Base-by-base conservation (phyloP, 2,329 filamentous ascomycete genomes). In the Passalora sequoiae region DNA sequence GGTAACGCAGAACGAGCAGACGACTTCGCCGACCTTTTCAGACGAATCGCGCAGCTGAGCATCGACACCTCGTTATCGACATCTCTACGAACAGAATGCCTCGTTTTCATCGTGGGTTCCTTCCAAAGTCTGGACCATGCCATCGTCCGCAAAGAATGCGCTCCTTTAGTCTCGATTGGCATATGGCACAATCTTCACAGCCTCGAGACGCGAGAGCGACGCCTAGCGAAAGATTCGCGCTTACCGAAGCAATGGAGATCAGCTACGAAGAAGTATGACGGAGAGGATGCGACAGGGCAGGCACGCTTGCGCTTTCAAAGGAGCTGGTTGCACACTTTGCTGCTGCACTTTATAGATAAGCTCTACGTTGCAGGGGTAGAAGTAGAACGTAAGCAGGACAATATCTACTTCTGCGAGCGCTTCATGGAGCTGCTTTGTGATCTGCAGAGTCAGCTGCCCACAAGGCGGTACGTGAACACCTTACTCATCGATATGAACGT, bases 171-270 rank as follows among this genome's bases (percentile, higher is more conserved):
- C 15, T 92, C 89, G 9, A 95, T 98, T 57, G 84, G 86, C 1
- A 88, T 92, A 57, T 98, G 92, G 92, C 87, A 97, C 60, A 94
- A 95, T 61, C 70, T 98, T 27, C 85, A 86, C 21, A 85, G 78
- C 44, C 88, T 94, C 24, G 75, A 77, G 46, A 78, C 81, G 50
- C 79, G 88, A 54, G 86, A 94, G 42, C 71, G 72, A 24, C 78
- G 81, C 43, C 74, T 98, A 21, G 81, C 86, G 31, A 81, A 86
- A 54, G 77, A 78, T 35, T 68, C 79, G n/a, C 82, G 86, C 52
- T 67, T 94, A 57, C 83, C 80, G 62, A 97, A 96, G 64, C 84
- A 88, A 38, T 98, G 92, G 92, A 83, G 88, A 58, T 88, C 89
- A 6, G 77, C 89, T 1, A 76, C 75, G 15, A 96, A 94, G 69